These are phyloP conservation scores for Evernia prunastri DNA, from an alignment of 495 filamentous ascomycete species.

Conservation along the genomic window DNA sequence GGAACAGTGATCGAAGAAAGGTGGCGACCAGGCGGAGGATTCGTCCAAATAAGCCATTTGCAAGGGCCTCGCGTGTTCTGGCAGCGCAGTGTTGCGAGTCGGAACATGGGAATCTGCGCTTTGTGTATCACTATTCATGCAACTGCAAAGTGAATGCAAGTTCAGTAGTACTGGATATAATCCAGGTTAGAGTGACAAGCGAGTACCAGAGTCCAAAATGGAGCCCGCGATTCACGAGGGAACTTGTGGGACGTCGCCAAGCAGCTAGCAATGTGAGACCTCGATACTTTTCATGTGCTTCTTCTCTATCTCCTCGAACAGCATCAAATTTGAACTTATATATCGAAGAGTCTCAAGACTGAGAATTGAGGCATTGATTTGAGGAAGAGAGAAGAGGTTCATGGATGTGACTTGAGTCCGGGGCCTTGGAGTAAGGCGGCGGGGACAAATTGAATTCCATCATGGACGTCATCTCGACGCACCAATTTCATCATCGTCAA, in stretches of 20 bases:
- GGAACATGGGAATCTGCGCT: neutral
- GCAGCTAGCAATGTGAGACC: neutral
- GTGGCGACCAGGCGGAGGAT: too few species aligned
- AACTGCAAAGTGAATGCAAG: too few species aligned
- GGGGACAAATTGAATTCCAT: too few species aligned
- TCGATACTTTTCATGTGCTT: neutral
- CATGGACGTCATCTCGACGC: conserved; percentile 15
- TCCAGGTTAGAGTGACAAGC: too few species aligned
- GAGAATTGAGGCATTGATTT: neutral
- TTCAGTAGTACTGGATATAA: too few species aligned
- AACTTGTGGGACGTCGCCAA: neutral
- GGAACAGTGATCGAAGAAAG: too few species aligned
- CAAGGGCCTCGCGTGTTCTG: too few species aligned
- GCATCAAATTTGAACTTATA: neutral
- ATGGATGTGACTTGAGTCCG: neutral
- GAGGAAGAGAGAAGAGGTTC: neutral
- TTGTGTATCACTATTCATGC: too few species aligned
- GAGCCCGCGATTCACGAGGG: too few species aligned
- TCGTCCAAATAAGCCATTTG: too few species aligned
- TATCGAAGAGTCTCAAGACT: neutral
- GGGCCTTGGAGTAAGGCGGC: too few species aligned
- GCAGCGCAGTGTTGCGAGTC: neutral
- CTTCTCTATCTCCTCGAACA: neutral
- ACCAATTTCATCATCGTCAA: neutral
- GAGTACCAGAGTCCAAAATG: too few species aligned